Evolutionary conservation across 305 asterid genomes (phyloP).

Genomic region (Fraxinus xanthoxyloides): DNA sequence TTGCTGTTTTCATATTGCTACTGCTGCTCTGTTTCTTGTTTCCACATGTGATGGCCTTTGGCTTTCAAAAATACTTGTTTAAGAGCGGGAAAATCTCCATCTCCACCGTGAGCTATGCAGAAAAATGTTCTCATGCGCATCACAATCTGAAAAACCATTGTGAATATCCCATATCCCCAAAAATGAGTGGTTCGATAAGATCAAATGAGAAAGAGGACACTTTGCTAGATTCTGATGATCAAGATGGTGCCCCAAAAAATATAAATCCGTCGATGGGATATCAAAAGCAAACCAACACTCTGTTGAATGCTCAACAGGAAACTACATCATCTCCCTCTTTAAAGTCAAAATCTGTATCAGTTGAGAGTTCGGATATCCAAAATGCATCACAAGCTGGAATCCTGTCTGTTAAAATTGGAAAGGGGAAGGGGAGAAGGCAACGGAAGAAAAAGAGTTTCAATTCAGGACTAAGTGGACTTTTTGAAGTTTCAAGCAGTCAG

Average conservation of each 20-base stretch:
- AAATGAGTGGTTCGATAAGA: constrained; percentile 29
- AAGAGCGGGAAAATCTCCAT: constrained; percentile 38
- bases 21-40: constrained; percentile 44
- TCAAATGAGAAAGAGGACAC: constrained; percentile 41
- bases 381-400: constrained; percentile 39
- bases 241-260: constrained; percentile 19
- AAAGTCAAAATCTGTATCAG: constrained; percentile 22
- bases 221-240: constrained; percentile 32
- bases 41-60: constrained; percentile 35
- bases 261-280: constrained; percentile 21
- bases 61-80: constrained; percentile 25
- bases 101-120: constrained; percentile 21
- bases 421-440: constrained; percentile 63
- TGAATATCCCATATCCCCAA: constrained; percentile 22
- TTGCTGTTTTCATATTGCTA: constrained; percentile 37
- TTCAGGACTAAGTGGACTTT: constrained; percentile 26
- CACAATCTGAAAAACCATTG: constrained; percentile 25
- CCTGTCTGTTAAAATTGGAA: constrained; percentile 58
- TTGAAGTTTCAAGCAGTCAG: constrained; percentile 50
- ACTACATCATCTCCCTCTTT: constrained; percentile 10
- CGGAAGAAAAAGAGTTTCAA: constrained; percentile 58
- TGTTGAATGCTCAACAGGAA: constrained; percentile 18
- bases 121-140: constrained; percentile 29
- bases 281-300: constrained; percentile 29
- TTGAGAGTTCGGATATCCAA: constrained; percentile 38